phyloP scores from a whole-genome alignment of 768 basidiomycete genomes.

The Termitomyces eurrhizus region DNA sequence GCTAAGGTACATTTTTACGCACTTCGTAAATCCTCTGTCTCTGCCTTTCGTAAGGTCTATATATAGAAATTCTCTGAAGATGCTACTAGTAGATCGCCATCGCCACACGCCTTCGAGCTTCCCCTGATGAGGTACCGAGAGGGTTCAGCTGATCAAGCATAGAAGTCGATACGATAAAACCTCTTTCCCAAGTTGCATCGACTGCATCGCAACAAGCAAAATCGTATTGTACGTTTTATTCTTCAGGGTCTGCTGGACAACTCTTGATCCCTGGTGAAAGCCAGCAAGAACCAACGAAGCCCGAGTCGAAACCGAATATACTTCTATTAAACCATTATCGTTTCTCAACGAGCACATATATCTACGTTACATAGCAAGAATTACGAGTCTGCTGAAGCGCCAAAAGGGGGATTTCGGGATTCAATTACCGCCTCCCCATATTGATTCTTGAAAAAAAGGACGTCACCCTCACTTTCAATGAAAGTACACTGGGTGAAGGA shows the following conservation, averaged over 20 bases:
- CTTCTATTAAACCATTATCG: neutral
- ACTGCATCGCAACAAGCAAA: neutral
- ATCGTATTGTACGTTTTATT: neutral
- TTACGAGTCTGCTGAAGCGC: neutral
- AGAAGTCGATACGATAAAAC: neutral
- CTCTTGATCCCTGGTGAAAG: neutral
- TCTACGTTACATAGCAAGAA: neutral
- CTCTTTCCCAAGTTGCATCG: neutral
- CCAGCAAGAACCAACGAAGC: neutral
- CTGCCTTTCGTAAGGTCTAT: neutral
- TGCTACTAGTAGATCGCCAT: neutral
- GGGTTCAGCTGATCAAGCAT: neutral
- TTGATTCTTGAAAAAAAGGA: conserved; percentile 54
- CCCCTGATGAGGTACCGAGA: neutral
- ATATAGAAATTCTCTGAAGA: neutral
- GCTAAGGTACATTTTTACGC: neutral
- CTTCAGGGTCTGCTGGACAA: neutral
- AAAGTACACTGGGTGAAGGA: conserved; percentile 59
- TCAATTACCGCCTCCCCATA: conserved; percentile 35
- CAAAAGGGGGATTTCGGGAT: conserved; percentile 5
- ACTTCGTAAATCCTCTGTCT: neutral
- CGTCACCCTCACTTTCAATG: conserved; percentile 51
- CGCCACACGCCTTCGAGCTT: neutral
- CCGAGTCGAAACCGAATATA: neutral
- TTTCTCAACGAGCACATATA: neutral